phyloP scores from a whole-genome alignment of 352 stramenopile species.

The Phytophthora citrophthora region DNA sequence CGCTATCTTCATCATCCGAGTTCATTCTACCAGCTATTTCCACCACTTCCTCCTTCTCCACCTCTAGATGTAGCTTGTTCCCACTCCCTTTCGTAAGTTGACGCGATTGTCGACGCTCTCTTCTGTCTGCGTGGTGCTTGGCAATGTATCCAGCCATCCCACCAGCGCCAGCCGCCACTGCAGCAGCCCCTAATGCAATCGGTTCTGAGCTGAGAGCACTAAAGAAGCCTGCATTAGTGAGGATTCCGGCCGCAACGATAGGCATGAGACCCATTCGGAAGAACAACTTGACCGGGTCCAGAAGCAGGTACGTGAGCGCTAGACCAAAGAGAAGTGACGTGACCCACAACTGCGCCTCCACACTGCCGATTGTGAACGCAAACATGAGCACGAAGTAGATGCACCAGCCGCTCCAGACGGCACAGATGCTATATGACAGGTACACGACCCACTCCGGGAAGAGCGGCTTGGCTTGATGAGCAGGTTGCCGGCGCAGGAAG shows the following conservation, averaged over 20 bases:
- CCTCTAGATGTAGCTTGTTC: slow-evolving; percentile 38
- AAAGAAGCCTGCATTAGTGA: slow-evolving; percentile 64
- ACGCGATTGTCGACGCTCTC: slow-evolving; percentile 15
- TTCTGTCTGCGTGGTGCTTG: slow-evolving; percentile 33
- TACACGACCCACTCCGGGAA: slow-evolving; percentile 83
- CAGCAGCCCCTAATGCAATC: slow-evolving; percentile 50
- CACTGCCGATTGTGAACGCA: slow-evolving; percentile 60
- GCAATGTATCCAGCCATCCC: slow-evolving; percentile 57
- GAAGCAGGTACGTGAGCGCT: slow-evolving; percentile 64
- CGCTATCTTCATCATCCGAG: slow-evolving; percentile 14
- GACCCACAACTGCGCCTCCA: slow-evolving; percentile 71
- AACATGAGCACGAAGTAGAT: slow-evolving; percentile 80
- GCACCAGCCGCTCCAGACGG: slow-evolving; percentile 59
- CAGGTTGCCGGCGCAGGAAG: slow-evolving; percentile 62
- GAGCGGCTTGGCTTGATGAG: slow-evolving; percentile 53
- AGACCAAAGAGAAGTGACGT: slow-evolving; percentile 62
- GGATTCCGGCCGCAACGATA: slow-evolving; percentile 57
- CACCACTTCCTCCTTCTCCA: slow-evolving; percentile 22
- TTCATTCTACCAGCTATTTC: slow-evolving; percentile 16
- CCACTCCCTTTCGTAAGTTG: slow-evolving; percentile 17
- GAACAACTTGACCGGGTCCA: slow-evolving; percentile 74
- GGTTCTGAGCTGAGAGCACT: slow-evolving; percentile 54
- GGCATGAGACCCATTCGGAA: slow-evolving; percentile 77
- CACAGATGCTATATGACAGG: slow-evolving; percentile 69
- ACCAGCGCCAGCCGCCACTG: slow-evolving; percentile 45